Percentiles rank a stretch among this genome's conserved stretches.
phyloP scores from a whole-genome alignment of 1,284 basidiomycete genomes.

The Pseudomicrostroma phylloplanum region DNA sequence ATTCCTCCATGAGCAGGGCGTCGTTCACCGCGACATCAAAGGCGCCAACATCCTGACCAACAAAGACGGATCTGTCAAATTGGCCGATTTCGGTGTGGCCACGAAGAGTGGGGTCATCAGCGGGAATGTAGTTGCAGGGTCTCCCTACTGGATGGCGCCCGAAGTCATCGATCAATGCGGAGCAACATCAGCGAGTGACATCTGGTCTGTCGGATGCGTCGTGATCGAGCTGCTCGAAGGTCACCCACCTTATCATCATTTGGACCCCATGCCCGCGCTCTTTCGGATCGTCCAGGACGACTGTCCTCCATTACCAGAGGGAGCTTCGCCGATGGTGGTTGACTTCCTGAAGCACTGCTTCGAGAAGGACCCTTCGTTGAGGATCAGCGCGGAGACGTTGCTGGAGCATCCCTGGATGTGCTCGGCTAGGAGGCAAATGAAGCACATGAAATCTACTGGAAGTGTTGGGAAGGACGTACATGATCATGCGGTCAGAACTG shows the following conservation, averaged over 20 bases:
- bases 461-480: conserved; percentile 8
- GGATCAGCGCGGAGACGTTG: conserved; percentile 87
- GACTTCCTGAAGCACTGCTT: conserved; percentile 96
- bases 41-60: conserved; percentile 57
- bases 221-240: conserved; percentile 94
- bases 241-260: conserved; percentile 87
- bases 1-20: conserved; percentile 47
- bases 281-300: conserved; percentile 98
- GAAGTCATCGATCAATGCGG: conserved; percentile 65
- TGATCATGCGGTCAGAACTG: neutral
- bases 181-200: conserved; percentile 91
- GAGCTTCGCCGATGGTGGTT: conserved; percentile 81
- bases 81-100: conserved; percentile 33
- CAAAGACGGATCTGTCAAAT: conserved; percentile 59
- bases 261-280: conserved; percentile 95
- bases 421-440: conserved; percentile 69
- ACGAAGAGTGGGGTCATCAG: conserved; percentile 27
- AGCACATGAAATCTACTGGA: conserved; percentile 47
- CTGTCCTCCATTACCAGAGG: conserved; percentile 88
- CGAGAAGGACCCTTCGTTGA: conserved; percentile 91
- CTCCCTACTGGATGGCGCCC: conserved; percentile 51
- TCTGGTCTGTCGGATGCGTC: conserved; percentile 92
- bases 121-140: conserved; percentile 53
- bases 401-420: conserved; percentile 93
- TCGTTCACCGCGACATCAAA: conserved; percentile 40